These are phyloP conservation scores for Coprinopsis cinerea DNA, from an alignment of 768 basidiomycete species.

Conservation along the genomic window DNA sequence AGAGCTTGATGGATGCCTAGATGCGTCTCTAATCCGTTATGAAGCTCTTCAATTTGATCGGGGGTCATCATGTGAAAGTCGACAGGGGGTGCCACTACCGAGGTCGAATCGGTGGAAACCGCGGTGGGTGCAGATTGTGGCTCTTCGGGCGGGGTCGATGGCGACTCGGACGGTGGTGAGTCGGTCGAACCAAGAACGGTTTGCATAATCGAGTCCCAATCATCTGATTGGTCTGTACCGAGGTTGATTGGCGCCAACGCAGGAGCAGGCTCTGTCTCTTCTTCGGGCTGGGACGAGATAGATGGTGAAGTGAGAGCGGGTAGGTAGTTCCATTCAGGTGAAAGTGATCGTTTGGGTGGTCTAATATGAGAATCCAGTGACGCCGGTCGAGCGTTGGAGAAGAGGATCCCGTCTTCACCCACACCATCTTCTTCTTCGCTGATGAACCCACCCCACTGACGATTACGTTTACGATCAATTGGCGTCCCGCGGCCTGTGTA, in stretches of 20 bases:
- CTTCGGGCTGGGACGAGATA: conserved; percentile 12
- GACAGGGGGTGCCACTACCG: conserved; percentile 9
- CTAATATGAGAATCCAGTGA: conserved; percentile 34
- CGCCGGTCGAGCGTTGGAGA: conserved; percentile 29
- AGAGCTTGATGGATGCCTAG: conserved; percentile 15
- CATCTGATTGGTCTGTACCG: conserved; percentile 27
- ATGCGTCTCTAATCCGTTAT: conserved; percentile 26
- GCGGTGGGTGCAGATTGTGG: too few relatives aligned
- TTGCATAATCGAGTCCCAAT: conserved; percentile 39
- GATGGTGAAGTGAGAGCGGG: conserved; percentile 21
- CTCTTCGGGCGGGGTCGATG: background rate
- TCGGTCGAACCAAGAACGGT: conserved; percentile 22
- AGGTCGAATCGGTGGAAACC: too few relatives aligned
- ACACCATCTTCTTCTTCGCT: conserved; percentile 26
- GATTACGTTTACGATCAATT: conserved; percentile 35
- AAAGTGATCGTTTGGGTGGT: conserved; percentile 18
- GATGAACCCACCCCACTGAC: conserved; percentile 39
- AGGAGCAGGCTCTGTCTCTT: conserved; percentile 20
- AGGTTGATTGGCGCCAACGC: conserved; percentile 28
- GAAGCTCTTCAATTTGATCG: conserved; percentile 31
- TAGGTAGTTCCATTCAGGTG: conserved; percentile 37
- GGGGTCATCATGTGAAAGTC: conserved; percentile 23
- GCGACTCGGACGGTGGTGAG: background rate
- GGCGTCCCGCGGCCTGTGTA: conserved; percentile 47
- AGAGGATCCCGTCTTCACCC: conserved; percentile 41